These are phyloP conservation scores for Aspergillus sp. DNA, from an alignment of 2,329 filamentous ascomycete genomes.

Conservation along the genomic window DNA sequence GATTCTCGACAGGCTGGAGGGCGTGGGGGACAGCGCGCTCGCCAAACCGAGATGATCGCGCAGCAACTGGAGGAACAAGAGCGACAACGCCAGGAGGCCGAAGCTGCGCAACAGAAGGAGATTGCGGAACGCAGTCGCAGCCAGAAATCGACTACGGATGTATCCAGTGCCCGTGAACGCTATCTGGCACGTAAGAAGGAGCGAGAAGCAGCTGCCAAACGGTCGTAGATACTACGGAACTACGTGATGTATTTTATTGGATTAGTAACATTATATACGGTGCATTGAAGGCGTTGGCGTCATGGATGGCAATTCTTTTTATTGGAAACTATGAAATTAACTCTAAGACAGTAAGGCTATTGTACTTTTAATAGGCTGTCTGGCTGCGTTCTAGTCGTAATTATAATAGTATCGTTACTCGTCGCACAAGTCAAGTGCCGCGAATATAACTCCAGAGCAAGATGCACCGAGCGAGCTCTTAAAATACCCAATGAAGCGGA, in stretches of 20 bases:
- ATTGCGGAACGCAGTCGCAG: slow-evolving; percentile 59
- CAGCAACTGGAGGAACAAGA: slow-evolving; percentile 58
- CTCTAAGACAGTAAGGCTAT: neutral
- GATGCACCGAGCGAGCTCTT: neutral
- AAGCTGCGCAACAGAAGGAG: slow-evolving; percentile 54
- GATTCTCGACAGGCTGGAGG: slow-evolving; percentile 36
- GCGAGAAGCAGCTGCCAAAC: slow-evolving; percentile 38
- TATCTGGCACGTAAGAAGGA: slow-evolving; percentile 62
- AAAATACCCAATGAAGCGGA: neutral
- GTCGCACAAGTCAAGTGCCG: slow-evolving; percentile 4
- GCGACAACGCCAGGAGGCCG: slow-evolving; percentile 58
- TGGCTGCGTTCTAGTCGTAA: slow-evolving; percentile 9
- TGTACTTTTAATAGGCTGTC: neutral
- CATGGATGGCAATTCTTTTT: neutral
- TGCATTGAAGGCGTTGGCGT: neutral
- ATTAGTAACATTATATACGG: neutral
- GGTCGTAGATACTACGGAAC: neutral
- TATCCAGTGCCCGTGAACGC: slow-evolving; percentile 61
- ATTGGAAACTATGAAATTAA: neutral
- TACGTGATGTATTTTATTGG: neutral
- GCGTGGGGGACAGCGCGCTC: slow-evolving; percentile 48
- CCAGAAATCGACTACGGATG: slow-evolving; percentile 57
- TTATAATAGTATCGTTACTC: slow-evolving; percentile 15
- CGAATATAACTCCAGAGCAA: slow-evolving; percentile 1
- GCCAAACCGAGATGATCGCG: slow-evolving; percentile 62